Evolutionary conservation across 176 grass and related monocot species (phyloP).

Genomic region (Tuctoria greenei): DNA sequence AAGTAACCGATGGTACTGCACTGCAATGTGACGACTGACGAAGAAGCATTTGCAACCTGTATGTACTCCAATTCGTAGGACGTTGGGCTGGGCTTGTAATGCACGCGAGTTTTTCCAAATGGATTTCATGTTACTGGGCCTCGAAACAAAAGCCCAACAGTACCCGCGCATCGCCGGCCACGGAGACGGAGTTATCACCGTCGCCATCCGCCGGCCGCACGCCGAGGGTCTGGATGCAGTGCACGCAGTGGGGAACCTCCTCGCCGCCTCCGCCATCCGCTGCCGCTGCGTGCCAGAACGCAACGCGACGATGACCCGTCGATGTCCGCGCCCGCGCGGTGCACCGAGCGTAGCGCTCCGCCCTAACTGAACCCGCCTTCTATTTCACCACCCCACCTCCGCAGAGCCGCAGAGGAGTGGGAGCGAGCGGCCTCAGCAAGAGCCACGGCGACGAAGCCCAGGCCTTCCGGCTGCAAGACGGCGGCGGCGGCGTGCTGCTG

Average conservation of each 20-base stretch:
- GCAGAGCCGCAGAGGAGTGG: background rate
- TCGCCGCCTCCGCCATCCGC: conserved; percentile 15
- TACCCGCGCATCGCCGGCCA: background rate
- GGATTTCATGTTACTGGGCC: background rate
- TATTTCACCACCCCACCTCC: background rate
- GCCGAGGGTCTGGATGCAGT: background rate
- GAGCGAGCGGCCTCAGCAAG: background rate
- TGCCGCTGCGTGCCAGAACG: conserved; percentile 11
- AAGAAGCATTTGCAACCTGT: no score
- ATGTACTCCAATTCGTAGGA: no score
- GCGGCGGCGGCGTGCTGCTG: conserved; percentile 17
- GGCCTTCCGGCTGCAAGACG: background rate
- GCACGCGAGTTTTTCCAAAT: no score
- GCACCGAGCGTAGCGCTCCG: conserved; percentile 32
- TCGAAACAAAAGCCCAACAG: background rate
- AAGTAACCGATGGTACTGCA: no score
- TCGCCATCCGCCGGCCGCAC: conserved; percentile 19
- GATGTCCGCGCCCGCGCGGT: conserved; percentile 17
- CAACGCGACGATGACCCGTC: conserved; percentile 38
- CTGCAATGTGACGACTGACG: no score
- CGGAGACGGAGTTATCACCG: conserved; percentile 24
- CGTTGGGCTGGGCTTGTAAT: background rate
- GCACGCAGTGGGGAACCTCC: background rate
- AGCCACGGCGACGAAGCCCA: conserved; percentile 32
- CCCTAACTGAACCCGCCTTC: no score